These are phyloP conservation scores for Pyrenula aspistea DNA, from an alignment of 495 filamentous ascomycete genomes.

Conservation along the genomic window DNA sequence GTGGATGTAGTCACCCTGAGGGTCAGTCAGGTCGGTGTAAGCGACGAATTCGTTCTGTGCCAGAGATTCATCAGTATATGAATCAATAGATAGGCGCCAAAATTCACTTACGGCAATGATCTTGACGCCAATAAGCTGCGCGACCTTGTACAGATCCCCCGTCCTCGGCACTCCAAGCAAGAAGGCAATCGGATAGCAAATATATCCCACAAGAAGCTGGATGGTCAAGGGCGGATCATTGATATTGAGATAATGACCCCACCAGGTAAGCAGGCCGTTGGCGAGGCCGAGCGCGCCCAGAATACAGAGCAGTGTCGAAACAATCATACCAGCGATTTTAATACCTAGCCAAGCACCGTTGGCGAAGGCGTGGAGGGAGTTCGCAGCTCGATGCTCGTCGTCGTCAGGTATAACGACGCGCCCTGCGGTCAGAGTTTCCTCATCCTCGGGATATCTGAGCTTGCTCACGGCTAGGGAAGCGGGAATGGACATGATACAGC, in stretches of 20 bases:
- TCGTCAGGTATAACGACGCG: slow-evolving; percentile 66
- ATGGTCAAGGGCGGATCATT: slow-evolving; percentile 55
- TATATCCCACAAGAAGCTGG: slow-evolving; percentile 66
- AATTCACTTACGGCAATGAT: slow-evolving; percentile 48
- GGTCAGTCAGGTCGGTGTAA: slow-evolving; percentile 35
- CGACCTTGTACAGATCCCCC: slow-evolving; percentile 59
- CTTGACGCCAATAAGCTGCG: slow-evolving; percentile 70
- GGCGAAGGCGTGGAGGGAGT: slow-evolving; percentile 74
- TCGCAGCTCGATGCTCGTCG: slow-evolving; percentile 56
- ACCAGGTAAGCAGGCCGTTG: slow-evolving; percentile 78
- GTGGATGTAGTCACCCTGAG: slow-evolving; percentile 24
- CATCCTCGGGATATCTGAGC: slow-evolving; percentile 76
- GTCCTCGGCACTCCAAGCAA: slow-evolving; percentile 70
- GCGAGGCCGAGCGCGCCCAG: slow-evolving; percentile 66
- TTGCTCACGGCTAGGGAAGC: slow-evolving; percentile 79
- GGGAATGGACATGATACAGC: slow-evolving; percentile 81
- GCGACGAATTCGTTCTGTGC: slow-evolving; percentile 54
- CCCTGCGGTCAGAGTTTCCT: slow-evolving; percentile 72
- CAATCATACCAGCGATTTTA: slow-evolving; percentile 80
- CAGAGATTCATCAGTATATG: slow-evolving; percentile 2
- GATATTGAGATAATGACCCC: slow-evolving; percentile 74
- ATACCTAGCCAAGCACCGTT: slow-evolving; percentile 81
- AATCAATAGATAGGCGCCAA: background rate
- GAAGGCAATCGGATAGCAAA: slow-evolving; percentile 78
- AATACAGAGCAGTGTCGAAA: slow-evolving; percentile 69